phyloP scores from a whole-genome alignment of 1,284 basidiomycete genomes.

The Irpex rosettiformis region DNA sequence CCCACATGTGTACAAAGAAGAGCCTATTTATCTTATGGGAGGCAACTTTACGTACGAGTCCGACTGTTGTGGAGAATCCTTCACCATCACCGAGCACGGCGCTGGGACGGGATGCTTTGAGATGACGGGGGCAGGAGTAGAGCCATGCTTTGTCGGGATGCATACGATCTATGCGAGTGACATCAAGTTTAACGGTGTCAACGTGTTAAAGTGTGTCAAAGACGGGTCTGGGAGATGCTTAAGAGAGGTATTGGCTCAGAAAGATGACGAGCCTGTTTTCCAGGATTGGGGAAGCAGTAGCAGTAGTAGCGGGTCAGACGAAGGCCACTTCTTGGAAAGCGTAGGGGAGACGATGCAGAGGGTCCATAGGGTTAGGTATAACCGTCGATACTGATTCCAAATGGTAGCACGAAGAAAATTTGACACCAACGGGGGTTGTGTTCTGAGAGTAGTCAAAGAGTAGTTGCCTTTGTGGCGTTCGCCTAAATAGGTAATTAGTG shows the following conservation, averaged over 20 bases:
- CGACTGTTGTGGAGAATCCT: not conserved
- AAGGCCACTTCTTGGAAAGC: not conserved
- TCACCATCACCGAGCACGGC: not conserved
- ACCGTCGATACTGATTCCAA: not conserved
- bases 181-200: not conserved
- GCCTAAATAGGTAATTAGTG: no score
- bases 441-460: no score
- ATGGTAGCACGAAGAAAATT: no score
- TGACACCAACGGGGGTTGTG: no score
- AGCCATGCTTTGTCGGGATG: not conserved
- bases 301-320: not conserved
- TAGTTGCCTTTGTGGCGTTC: no score
- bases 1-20: not conserved
- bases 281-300: not conserved
- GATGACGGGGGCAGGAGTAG: not conserved
- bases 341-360: not conserved
- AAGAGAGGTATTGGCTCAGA: not conserved
- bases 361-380: not conserved
- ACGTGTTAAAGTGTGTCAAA: not conserved
- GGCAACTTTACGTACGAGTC: conserved; percentile 1
- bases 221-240: not conserved
- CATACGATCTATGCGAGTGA: not conserved
- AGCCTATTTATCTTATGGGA: conserved; percentile 1
- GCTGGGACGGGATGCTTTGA: not conserved
- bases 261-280: not conserved